A percentile compares a stretch with the other conserved stretches of the same genome.
These are phyloP conservation scores for Lachancea lanzarotensis DNA, from an alignment of 805 yeast species.

Conservation along the genomic window DNA sequence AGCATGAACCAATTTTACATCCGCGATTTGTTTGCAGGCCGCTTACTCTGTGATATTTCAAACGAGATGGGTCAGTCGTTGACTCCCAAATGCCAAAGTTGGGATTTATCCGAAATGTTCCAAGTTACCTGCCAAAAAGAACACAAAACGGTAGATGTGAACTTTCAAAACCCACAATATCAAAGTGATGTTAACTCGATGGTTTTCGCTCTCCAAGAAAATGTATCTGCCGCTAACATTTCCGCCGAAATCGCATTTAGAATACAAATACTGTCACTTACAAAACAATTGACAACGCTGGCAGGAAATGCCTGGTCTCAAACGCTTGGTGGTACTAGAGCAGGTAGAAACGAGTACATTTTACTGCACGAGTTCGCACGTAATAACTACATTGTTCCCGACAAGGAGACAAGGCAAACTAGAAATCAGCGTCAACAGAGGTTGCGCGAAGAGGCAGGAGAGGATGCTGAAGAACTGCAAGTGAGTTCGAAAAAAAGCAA, in stretches of 20 bases:
- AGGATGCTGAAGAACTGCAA: slow-evolving; percentile 35
- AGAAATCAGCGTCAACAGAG: slow-evolving; percentile 33
- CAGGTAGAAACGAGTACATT: slow-evolving; percentile 92
- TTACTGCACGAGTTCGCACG: slow-evolving; percentile 84
- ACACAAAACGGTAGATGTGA: slow-evolving; percentile 61
- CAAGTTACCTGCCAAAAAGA: slow-evolving; percentile 65
- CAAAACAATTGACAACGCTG: slow-evolving; percentile 83
- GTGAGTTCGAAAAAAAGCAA: slow-evolving; percentile 58
- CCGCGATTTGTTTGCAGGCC: slow-evolving; percentile 71
- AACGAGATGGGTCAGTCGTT: slow-evolving; percentile 93
- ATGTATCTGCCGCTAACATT: slow-evolving; percentile 56
- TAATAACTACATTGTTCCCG: slow-evolving; percentile 81
- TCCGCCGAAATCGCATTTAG: slow-evolving; percentile 74
- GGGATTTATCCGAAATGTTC: slow-evolving; percentile 92
- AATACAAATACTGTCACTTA: slow-evolving; percentile 77
- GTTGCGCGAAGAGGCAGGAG: slow-evolving; percentile 18
- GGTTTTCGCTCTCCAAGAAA: slow-evolving; percentile 64
- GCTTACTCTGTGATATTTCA: slow-evolving; percentile 85
- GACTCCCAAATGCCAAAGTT: slow-evolving; percentile 85
- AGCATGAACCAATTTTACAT: slow-evolving; percentile 50
- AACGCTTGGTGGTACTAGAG: slow-evolving; percentile 89
- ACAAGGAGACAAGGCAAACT: slow-evolving; percentile 49
- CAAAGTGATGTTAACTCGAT: slow-evolving; percentile 62
- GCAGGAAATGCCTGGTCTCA: slow-evolving; percentile 98
- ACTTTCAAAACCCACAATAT: slow-evolving; percentile 58